phyloP scores from a whole-genome alignment of 2,329 filamentous ascomycete genomes.

The Sarocladium strictum region DNA sequence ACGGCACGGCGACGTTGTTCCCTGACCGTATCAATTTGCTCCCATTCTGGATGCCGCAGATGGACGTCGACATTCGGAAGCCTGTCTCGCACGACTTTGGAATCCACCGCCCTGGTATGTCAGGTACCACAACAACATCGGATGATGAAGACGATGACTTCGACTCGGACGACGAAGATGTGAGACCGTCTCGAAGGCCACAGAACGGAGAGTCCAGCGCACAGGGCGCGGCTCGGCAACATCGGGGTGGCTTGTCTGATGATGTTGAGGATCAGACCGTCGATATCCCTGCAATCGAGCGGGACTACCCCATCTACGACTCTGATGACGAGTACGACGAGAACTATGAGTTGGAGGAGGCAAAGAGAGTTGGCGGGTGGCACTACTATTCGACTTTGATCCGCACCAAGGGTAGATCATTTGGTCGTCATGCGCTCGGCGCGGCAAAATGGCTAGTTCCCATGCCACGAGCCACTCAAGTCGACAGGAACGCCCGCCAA shows the following conservation, averaged over 20 bases:
- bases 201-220: conserved; percentile 29
- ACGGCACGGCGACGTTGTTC: conserved; percentile 84
- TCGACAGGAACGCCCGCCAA: conserved; percentile 52
- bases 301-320: conserved; percentile 85
- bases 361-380: conserved; percentile 68
- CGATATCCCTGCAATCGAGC: conserved; percentile 50
- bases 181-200: conserved; percentile 10
- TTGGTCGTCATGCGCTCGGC: conserved; percentile 35
- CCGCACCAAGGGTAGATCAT: conserved; percentile 34
- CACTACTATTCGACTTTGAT: conserved; percentile 62
- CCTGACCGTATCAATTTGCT: conserved; percentile 82
- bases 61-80: conserved; percentile 96
- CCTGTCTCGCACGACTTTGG: conserved; percentile 84
- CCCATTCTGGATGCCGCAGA: conserved; percentile 97
- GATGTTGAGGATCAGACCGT: conserved; percentile 83
- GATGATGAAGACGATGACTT: conserved; percentile 69
- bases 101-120: conserved; percentile 73
- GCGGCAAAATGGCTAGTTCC: conserved; percentile 48
- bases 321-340: conserved; percentile 73
- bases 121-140: conserved; percentile 70
- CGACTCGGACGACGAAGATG: conserved; percentile 55
- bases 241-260: conserved; percentile 35
- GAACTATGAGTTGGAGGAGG: conserved; percentile 70
- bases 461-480: conserved; percentile 45
- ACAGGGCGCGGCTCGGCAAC: conserved; percentile 26